Evolutionary conservation across 768 basidiomycete genomes (phyloP), one percentile per base, ranked within the genome.

Genomic region (Lentinula aciculospora): DNA sequence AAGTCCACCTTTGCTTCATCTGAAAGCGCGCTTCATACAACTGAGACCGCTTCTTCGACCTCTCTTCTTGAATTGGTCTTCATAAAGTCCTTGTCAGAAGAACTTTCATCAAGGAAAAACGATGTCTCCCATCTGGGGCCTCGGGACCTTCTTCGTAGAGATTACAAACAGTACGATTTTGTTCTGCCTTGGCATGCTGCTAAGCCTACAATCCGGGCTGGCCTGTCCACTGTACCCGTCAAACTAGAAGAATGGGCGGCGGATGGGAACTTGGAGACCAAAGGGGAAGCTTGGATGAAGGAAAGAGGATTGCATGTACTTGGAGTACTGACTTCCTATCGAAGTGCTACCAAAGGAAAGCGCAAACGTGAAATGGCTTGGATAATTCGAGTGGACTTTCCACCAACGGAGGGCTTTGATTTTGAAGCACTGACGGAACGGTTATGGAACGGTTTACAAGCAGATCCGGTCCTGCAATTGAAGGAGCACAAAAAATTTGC

Each of bases 121-220:
- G 81, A 86, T 58, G 74, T 98, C 8, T 81, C 82, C 1, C 79
- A 84, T 60, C 77, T 98, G 17, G 74, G 73, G 7, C 82, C 84
- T 0, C 77, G 81, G 57, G 94, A 98, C 65, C 81, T 98, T 19
- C 79, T 99, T 4, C 79, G 93, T 12, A 76, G 97, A n/a, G 97
- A 99, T 72, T 99, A 94, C 77, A 98, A 99, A 69, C 86, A 96
- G 62, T 96, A 94, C 66, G 67, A 70, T 1, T 70, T 83, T 58
- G 69, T 74, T 0, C 78, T 51, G 2, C 66, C 75, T 1, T 79
- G 77, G 73, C 67, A 71, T 3, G 59, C 69, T 0, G 68, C 66
- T 17, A 58, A 65, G 7, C 64, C 70, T 28, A 66, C 72, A 7
- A 73, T 92, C 39, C 81, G 79, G 57, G 85, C 85, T 1, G 94